phyloP scores from a whole-genome alignment of 2,329 filamentous ascomycete species.

The Cadophora sp. region DNA sequence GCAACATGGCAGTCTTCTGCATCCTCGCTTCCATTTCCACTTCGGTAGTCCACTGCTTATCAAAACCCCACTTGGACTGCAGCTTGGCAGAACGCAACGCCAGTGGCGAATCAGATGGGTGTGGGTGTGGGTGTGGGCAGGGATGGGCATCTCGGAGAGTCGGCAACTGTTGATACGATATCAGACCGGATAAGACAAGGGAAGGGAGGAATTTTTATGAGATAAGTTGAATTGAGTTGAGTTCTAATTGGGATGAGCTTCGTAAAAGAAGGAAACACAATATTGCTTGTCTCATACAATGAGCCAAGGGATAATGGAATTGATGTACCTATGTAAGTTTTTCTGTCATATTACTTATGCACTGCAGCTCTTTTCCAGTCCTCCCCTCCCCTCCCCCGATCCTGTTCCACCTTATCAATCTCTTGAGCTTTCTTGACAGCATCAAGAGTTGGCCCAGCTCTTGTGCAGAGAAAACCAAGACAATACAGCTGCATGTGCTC shows the following conservation, averaged over 20 bases:
- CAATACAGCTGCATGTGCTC: not conserved
- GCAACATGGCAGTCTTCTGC: no score
- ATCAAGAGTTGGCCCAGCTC: constrained; percentile 11
- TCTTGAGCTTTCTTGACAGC: constrained; percentile 10
- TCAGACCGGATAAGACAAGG: not conserved
- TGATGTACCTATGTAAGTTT: no score
- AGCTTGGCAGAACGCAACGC: not conserved
- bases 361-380: no score
- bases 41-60: not conserved
- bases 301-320: no score
- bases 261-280: constrained; percentile 1
- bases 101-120: constrained; percentile 1
- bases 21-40: no score
- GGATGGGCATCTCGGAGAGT: constrained; percentile 1
- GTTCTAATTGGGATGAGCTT: not conserved
- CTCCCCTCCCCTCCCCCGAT: not conserved
- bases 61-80: not conserved
- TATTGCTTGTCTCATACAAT: not conserved
- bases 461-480: constrained; percentile 6
- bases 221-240: not conserved
- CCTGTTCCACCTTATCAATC: not conserved
- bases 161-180: not conserved
- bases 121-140: not conserved
- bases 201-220: not conserved
- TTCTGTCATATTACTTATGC: no score